phyloP scores from a whole-genome alignment of 148 eudicot species.

The Rheum nobile region DNA sequence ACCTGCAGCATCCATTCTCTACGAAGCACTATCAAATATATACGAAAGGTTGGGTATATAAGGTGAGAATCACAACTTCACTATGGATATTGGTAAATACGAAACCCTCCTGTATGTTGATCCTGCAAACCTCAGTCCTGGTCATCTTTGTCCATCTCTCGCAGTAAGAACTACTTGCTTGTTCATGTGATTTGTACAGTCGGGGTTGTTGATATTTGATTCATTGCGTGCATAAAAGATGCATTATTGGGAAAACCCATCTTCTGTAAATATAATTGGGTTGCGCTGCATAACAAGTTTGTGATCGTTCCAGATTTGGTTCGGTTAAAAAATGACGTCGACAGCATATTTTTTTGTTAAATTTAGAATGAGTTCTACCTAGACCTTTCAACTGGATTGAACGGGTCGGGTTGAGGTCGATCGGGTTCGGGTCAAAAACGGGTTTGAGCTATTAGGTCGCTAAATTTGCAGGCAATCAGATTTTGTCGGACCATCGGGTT shows the following conservation, averaged over 20 bases:
- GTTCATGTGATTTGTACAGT: conserved; percentile 3
- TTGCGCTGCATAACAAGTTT: not conserved
- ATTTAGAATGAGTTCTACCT: too few species aligned
- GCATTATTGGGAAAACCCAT: not conserved
- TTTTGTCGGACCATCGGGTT: too few species aligned
- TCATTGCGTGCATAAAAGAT: not conserved
- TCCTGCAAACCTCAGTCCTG: not conserved
- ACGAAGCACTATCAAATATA: conserved; percentile 49
- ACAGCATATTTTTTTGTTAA: too few species aligned
- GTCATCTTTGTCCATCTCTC: not conserved
- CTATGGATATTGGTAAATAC: not conserved
- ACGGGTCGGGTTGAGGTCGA: too few species aligned
- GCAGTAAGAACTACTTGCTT: not conserved
- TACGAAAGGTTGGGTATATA: conserved; percentile 37
- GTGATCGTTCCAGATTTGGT: not conserved
- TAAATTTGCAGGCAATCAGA: too few species aligned
- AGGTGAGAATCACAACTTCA: not conserved
- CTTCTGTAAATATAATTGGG: not conserved
- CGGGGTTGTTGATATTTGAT: not conserved
- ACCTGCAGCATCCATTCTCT: conserved; percentile 74
- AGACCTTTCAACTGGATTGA: too few species aligned
- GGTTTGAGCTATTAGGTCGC: too few species aligned
- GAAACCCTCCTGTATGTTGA: not conserved
- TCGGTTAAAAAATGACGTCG: not conserved
- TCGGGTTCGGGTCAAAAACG: too few species aligned